Evolutionary conservation across 1,284 basidiomycete genomes (phyloP).

Genomic region (Apiotrichum porosum): DNA sequence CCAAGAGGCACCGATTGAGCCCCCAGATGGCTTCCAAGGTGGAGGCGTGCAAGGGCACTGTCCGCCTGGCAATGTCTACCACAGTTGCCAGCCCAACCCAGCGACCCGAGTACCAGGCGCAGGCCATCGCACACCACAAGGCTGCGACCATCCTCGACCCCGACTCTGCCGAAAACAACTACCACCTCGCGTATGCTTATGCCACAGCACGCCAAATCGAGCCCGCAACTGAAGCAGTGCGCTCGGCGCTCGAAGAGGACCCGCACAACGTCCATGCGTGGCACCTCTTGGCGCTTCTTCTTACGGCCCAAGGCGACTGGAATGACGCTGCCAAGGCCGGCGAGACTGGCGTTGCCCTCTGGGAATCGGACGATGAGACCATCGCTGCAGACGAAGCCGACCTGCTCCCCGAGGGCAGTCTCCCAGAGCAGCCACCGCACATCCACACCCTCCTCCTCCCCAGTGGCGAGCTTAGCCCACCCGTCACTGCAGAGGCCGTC

Average conservation of each 20-base stretch:
- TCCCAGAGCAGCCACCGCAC: neutral
- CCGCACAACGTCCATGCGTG: constrained; percentile 72
- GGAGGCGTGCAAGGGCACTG: constrained; percentile 46
- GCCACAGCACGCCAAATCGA: constrained; percentile 66
- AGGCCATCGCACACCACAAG: constrained; percentile 59
- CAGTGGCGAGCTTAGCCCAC: neutral
- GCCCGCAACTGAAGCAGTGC: constrained; percentile 64
- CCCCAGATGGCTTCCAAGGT: constrained; percentile 28
- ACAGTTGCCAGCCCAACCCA: constrained; percentile 62
- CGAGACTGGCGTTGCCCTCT: constrained; percentile 61
- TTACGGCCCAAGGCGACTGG: constrained; percentile 78
- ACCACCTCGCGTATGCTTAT: constrained; percentile 73
- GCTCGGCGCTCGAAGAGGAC: constrained; percentile 70
- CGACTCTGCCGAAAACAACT: constrained; percentile 60
- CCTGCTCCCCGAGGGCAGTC: constrained; percentile 5
- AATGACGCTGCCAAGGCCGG: constrained; percentile 69
- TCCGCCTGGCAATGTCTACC: constrained; percentile 44
- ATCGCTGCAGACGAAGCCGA: constrained; percentile 11
- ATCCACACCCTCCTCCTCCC: constrained; percentile 1
- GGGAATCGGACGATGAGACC: constrained; percentile 50
- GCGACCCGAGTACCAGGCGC: constrained; percentile 58
- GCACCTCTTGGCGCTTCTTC: constrained; percentile 83
- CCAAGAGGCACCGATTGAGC: constrained; percentile 10
- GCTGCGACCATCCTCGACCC: constrained; percentile 57
- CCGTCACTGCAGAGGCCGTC: neutral